Conservation (phyloP, 225 moss, liverwort and hornwort genomes). For the Physcomitrium patens region DNA sequence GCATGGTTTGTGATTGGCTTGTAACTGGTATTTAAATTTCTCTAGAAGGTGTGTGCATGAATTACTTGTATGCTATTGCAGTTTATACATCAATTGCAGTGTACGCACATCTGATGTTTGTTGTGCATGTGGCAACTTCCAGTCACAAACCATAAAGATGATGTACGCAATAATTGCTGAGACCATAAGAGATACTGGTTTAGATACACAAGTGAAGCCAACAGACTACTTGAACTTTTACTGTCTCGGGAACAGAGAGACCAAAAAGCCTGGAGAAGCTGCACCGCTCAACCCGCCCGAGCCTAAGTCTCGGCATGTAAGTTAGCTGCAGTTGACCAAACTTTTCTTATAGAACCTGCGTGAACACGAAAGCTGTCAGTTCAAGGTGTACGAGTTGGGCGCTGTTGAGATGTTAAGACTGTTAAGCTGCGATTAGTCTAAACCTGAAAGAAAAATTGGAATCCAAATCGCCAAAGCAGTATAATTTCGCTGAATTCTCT, state of each 20-base stretch:
- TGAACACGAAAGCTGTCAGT: background rate
- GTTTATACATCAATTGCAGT: background rate
- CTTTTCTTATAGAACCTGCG: background rate
- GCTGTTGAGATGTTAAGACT: no score
- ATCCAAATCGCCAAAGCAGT: background rate
- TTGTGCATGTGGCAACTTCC: constrained; percentile 16
- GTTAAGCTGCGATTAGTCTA: background rate
- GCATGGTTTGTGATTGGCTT: background rate
- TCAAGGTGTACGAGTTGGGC: background rate
- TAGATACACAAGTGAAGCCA: constrained; percentile 46
- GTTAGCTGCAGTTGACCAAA: constrained; percentile 8
- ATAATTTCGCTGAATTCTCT: background rate
- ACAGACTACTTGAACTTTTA: constrained; percentile 89
- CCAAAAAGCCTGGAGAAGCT: constrained; percentile 46
- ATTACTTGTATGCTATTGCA: no score
- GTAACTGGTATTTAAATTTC: background rate
- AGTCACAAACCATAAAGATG: constrained; percentile 94
- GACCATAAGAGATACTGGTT: constrained; percentile 61
- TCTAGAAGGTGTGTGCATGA: background rate
- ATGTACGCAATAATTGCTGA: constrained; percentile 85
- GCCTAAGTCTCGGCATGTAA: constrained; percentile 63
- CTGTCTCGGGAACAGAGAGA: constrained; percentile 78
- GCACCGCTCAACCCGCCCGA: constrained; percentile 63
- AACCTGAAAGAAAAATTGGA: background rate
- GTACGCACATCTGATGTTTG: constrained; percentile 11